These are phyloP conservation scores for Taphrina flavorubra DNA, from an alignment of 1,139 yeast genomes.

Conservation along the genomic window DNA sequence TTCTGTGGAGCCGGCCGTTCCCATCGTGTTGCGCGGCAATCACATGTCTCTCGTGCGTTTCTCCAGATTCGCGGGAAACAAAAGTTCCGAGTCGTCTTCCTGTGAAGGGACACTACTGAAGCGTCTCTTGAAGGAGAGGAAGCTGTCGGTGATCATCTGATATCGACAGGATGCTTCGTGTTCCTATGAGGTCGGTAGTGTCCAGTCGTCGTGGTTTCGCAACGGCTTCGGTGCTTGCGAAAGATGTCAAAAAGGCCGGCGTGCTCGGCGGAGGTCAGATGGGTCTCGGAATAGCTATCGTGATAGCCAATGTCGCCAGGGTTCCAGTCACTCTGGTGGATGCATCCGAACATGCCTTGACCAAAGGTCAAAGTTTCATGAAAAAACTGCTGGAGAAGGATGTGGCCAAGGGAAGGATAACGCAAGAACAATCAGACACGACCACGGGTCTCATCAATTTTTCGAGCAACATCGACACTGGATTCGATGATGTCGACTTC, in stretches of 20 bases:
- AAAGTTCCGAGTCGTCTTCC: too few relatives aligned
- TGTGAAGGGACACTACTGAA: too few relatives aligned
- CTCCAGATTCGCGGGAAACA: neutral
- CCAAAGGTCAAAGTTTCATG: slow-evolving; percentile 51
- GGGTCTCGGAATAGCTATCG: slow-evolving; percentile 57
- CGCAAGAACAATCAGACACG: slow-evolving; percentile 50
- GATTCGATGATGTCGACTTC: slow-evolving; percentile 50
- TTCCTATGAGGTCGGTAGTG: neutral
- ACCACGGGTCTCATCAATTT: slow-evolving; percentile 50
- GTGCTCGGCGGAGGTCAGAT: slow-evolving; percentile 40
- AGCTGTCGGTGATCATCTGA: too few relatives aligned
- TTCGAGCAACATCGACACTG: slow-evolving; percentile 49
- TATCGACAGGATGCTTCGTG: neutral
- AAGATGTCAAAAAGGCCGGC: slow-evolving; percentile 32
- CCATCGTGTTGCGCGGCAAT: neutral
- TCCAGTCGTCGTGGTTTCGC: neutral
- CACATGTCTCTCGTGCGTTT: slow-evolving; percentile 4
- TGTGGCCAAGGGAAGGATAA: slow-evolving; percentile 52
- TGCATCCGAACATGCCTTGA: slow-evolving; percentile 51
- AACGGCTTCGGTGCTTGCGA: slow-evolving; percentile 4
- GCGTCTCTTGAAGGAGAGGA: too few relatives aligned
- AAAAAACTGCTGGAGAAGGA: slow-evolving; percentile 54
- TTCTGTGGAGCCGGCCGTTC: neutral
- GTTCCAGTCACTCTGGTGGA: slow-evolving; percentile 54
- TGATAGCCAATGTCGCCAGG: slow-evolving; percentile 55